Evolutionary conservation across 2,329 filamentous ascomycete genomes (phyloP), one percentile per base, ranked within the genome.

Genomic region (Scedosporium minutisporum): DNA sequence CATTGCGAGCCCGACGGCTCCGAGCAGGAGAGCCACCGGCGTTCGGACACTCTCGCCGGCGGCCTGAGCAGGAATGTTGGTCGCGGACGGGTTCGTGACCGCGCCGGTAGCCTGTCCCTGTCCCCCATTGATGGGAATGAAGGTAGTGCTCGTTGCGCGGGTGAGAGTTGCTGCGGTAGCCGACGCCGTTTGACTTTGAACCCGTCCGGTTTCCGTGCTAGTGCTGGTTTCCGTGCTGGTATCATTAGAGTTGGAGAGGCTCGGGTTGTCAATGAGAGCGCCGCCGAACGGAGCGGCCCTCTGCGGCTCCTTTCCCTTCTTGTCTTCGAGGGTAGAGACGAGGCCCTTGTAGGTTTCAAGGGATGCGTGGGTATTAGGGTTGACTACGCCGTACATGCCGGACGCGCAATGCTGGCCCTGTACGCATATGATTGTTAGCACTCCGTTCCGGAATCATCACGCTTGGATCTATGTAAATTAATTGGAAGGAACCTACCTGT

Each of bases 351-450:
- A 76, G 55, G 71, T 68, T 21, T 66, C 67, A 2, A 74, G 68
- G 6, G 68, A 74, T 63, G 69, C 65, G 60, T 70, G 67, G 46
- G 60, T 64, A 53, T 65, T 68, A 23, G 71, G 69, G 65, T 75
- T 76, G 64, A 76, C 68, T 60, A 75, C 74, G 63, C 72, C 75
- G n/a, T 75, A 73, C 75, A 76, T 76, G 61, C 74, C 75, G 12
- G 65, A 62, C 21, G 72, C 63, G 63, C 74, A 76, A 59, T 76
- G 73, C 27, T 70, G 67, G n/a, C 68, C 72, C 51, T 74, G 21
- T 60, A 9, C 16, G 7, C 25, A 25, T 3, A 46, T 3, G 23
- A 16, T 27, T 61, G 42, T 51, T 53, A 53, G 44, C 44, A 14
- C 21, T 18, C 3, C 25, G 25, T 3, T 5, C 25, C 25, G 5